Evolutionary conservation across 306 rosid genomes (phyloP).

Genomic region (Potentilla sterilis): DNA sequence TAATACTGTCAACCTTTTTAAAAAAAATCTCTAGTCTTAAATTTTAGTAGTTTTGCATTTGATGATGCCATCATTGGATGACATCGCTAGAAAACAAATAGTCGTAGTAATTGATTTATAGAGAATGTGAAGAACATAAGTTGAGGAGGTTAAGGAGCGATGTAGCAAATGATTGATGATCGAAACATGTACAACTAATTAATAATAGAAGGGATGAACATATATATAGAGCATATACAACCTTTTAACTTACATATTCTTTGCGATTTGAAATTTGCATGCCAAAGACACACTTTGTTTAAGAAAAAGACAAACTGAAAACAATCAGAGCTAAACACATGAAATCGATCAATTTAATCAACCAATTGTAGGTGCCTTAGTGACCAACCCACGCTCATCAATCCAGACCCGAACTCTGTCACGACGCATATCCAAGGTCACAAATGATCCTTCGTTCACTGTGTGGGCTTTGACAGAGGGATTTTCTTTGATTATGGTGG

Average conservation of each 20-base stretch:
- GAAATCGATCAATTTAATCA: neutral
- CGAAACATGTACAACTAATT: neutral
- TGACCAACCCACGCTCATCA: slow-evolving; percentile 26
- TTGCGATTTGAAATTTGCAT: neutral
- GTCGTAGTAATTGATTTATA: too few species aligned
- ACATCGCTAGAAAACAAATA: too few species aligned
- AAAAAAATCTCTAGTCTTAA: too few species aligned
- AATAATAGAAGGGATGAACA: too few species aligned
- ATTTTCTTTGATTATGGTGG: slow-evolving; percentile 39
- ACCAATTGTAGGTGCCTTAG: slow-evolving; percentile 38
- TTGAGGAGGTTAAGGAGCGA: too few species aligned
- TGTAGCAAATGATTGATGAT: neutral
- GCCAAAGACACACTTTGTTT: neutral
- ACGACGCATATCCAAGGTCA: slow-evolving; percentile 39
- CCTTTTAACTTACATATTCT: neutral
- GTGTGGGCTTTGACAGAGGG: slow-evolving; percentile 28
- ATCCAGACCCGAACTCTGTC: slow-evolving; percentile 52
- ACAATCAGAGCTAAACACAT: neutral
- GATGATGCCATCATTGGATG: too few species aligned
- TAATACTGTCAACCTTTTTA: too few species aligned
- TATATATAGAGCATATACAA: neutral
- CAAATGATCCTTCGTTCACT: slow-evolving; percentile 23
- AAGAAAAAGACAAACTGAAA: neutral
- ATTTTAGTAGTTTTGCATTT: too few species aligned
- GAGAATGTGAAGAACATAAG: too few species aligned